A percentile compares a stretch with the other conserved stretches of the same genome.
phyloP scores from a whole-genome alignment of 306 rosid species.

The Cicer cuneatum region DNA sequence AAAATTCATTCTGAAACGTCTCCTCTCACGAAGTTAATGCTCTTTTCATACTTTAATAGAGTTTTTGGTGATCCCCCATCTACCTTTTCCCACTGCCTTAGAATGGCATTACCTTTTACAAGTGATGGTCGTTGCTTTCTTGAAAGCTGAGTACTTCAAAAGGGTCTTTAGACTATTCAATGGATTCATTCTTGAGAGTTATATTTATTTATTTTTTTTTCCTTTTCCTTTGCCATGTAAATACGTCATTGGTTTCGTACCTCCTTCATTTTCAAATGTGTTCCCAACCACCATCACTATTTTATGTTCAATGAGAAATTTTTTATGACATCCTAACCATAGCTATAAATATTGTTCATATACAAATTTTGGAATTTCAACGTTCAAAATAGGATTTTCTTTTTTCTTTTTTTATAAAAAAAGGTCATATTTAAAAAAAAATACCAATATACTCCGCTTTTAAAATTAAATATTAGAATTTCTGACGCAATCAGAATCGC shows the following conservation, averaged over 20 bases:
- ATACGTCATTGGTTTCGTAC: constrained; percentile 46
- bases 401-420: too few species aligned
- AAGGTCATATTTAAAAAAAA: too few species aligned
- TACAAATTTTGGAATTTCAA: neutral
- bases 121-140: constrained; percentile 38
- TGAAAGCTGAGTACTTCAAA: constrained; percentile 41
- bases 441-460: too few species aligned
- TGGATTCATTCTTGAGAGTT: constrained; percentile 39
- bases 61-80: constrained; percentile 42
- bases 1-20: constrained; percentile 46
- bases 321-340: neutral
- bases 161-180: constrained; percentile 26
- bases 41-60: constrained; percentile 39
- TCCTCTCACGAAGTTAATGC: constrained; percentile 45
- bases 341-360: constrained; percentile 11
- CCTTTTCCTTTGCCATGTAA: constrained; percentile 36
- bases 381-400: neutral
- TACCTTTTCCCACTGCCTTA: constrained; percentile 41
- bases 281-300: constrained; percentile 44
- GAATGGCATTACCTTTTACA: constrained; percentile 44
- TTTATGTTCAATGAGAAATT: constrained; percentile 1
- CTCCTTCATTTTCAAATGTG: constrained; percentile 33
- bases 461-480: too few species aligned
- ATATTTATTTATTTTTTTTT: neutral
- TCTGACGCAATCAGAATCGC: too few species aligned